phyloP scores from a whole-genome alignment of 2,329 filamentous ascomycete genomes.

The Ploettnerulaceae sp. region DNA sequence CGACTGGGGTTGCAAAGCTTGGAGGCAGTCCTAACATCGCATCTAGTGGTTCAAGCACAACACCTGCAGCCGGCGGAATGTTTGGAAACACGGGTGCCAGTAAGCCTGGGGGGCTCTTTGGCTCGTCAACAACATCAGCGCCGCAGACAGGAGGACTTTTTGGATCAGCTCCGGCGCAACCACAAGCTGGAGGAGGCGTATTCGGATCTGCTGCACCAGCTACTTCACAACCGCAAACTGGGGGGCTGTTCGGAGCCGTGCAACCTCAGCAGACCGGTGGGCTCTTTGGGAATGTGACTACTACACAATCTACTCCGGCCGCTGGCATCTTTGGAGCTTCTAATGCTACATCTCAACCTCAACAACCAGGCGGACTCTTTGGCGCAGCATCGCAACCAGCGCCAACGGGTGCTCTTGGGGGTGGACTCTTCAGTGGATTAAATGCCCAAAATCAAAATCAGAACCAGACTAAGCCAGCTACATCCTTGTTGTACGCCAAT shows the following conservation, averaged over 20 bases:
- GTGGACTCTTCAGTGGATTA: conserved; percentile 33
- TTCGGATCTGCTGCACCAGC: conserved; percentile 28
- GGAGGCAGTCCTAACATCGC: conserved; percentile 15
- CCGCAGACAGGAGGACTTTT: conserved; percentile 33
- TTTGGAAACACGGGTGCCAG: conserved; percentile 22
- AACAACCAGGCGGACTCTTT: conserved; percentile 24
- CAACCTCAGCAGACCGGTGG: conserved; percentile 24
- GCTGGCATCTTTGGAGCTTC: conserved; percentile 32
- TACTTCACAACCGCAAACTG: conserved; percentile 23
- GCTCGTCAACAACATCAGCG: conserved; percentile 23
- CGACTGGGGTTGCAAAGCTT: conserved; percentile 1
- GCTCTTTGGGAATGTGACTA: conserved; percentile 24
- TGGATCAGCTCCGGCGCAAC: conserved; percentile 28
- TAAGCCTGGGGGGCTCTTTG: conserved; percentile 28
- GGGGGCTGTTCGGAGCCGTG: conserved; percentile 27
- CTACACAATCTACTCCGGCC: conserved; percentile 21
- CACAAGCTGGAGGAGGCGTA: conserved; percentile 27
- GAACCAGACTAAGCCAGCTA: conserved; percentile 30
- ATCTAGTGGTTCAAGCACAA: conserved; percentile 28
- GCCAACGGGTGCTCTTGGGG: conserved; percentile 23
- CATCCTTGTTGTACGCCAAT: conserved; percentile 31
- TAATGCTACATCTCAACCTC: conserved; percentile 20
- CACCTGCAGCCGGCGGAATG: conserved; percentile 23
- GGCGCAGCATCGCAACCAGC: conserved; percentile 17
- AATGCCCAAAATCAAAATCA: conserved; percentile 21